Evolutionary conservation across 2,329 filamentous ascomycete species (phyloP), one percentile per base, ranked within the genome.

Genomic region (Pyrenochaeta sp.): DNA sequence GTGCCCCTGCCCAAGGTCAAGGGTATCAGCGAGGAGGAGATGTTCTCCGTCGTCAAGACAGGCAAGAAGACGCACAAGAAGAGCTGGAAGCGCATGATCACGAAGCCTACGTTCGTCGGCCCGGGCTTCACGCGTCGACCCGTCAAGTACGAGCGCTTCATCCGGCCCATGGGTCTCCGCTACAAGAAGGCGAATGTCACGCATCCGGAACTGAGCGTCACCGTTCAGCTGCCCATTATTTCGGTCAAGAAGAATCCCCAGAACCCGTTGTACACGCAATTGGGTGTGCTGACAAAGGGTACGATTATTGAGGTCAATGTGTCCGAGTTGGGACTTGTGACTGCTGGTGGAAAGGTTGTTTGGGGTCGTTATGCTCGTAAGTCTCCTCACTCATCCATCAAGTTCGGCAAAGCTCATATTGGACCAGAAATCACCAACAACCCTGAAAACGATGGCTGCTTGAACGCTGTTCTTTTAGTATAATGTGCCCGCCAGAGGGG

Each of bases 31-130:
- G 93, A 97, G 77, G 90, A 96, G 80, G 93, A 96, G 78, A 64
- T 96, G 88, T 97, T 97, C 80, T 93, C 90, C 75, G 92, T 96
- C 10, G 85, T 97, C 65, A 91, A 91, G 77, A 97, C 93, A 21
- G 93, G 94, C 63, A 66, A 64, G 51, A 96, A 96, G 81, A 90
- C 87, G 2, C 81, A 86, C 43, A 91, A 95, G 83, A 95, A 94
- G 81, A 80, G 80, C 44, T 80, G 86, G 86, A 89, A 89, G 77
- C 74, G 85, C 23, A 86, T 83, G 80, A 85, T 90, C 48, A 91
- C 86, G 11, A 89, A 91, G 74, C 87, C 88, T 7, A 91, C 90
- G 0, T 97, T 97, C 71, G 93, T 97, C 15, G 93, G 92, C 0
- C 84, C 83, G 22, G 91, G 96, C 61, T 96, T 96, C 72, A 96